Percentiles rank a stretch among this genome's conserved stretches.
Conservation (phyloP, 2,329 filamentous ascomycete genomes). For the Fusarium sp. region DNA sequence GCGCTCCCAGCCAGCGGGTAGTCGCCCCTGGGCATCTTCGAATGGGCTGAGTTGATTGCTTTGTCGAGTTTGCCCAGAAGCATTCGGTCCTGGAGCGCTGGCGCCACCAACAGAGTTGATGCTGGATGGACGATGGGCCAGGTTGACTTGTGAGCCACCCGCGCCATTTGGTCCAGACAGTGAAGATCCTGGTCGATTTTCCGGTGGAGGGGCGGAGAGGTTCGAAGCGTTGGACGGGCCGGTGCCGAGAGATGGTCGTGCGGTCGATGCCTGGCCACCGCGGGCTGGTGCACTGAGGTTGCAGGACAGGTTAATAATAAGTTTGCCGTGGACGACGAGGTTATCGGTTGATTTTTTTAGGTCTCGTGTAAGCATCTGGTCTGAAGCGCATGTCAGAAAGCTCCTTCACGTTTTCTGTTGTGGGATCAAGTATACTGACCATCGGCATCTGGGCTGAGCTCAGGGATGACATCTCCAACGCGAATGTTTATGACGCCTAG, state of each 20-base stretch:
- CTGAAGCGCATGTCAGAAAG: slow-evolving; percentile 54
- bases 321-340: slow-evolving; percentile 94
- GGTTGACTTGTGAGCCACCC: slow-evolving; percentile 51
- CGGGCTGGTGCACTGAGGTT: slow-evolving; percentile 80
- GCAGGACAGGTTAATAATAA: slow-evolving; percentile 95
- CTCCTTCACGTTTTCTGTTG: slow-evolving; percentile 39
- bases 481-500: slow-evolving; percentile 97
- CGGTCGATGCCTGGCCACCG: slow-evolving; percentile 55
- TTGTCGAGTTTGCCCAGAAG: slow-evolving; percentile 46
- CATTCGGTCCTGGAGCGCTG: slow-evolving; percentile 44
- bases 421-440: slow-evolving; percentile 66
- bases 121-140: slow-evolving; percentile 60
- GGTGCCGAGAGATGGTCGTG: slow-evolving; percentile 57
- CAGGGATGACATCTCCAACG: slow-evolving; percentile 87
- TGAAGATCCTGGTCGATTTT: slow-evolving; percentile 63
- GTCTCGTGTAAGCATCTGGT: slow-evolving; percentile 98
- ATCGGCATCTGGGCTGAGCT: slow-evolving; percentile 88
- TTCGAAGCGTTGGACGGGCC: slow-evolving; percentile 58
- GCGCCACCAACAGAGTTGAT: slow-evolving; percentile 51
- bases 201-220: slow-evolving; percentile 54
- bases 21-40: slow-evolving; percentile 91
- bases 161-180: slow-evolving; percentile 61
- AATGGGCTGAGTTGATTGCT: slow-evolving; percentile 80
- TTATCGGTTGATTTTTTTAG: slow-evolving; percentile 99
- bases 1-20: slow-evolving; percentile 95